Percentiles rank a stretch among this genome's conserved stretches.
Evolutionary conservation across 1,139 yeast species (phyloP).

Genomic region (Debaryomyces sp.): DNA sequence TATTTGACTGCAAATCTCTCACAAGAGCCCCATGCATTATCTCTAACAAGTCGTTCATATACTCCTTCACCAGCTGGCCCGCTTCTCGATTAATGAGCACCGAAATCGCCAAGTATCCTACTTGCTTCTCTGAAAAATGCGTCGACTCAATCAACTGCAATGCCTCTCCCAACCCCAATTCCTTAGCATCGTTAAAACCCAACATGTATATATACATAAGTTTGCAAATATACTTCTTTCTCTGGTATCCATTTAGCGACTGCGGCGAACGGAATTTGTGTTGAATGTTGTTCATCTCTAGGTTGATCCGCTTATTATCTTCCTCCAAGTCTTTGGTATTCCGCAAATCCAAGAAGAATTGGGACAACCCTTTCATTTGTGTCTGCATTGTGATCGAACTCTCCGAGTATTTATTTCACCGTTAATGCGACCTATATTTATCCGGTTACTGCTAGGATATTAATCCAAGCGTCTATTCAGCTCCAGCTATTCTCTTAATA

Average conservation of each 20-base stretch:
- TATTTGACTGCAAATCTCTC: conserved; percentile 49
- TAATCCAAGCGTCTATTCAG: background rate
- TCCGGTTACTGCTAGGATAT: background rate
- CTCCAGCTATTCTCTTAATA: background rate
- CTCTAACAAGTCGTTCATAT: conserved; percentile 42
- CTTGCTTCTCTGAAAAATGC: conserved; percentile 72
- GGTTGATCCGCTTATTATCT: conserved; percentile 74
- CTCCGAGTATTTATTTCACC: background rate
- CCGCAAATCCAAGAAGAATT: conserved; percentile 85
- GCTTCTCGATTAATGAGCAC: conserved; percentile 50
- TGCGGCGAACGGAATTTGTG: conserved; percentile 57
- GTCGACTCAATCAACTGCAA: conserved; percentile 58
- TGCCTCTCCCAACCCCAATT: conserved; percentile 71
- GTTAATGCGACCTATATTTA: background rate
- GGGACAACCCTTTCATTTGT: conserved; percentile 65
- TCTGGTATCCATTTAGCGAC: conserved; percentile 68
- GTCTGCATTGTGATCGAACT: conserved; percentile 23
- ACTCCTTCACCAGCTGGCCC: conserved; percentile 19
- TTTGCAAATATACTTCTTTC: conserved; percentile 86
- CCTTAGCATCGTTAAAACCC: conserved; percentile 56
- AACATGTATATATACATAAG: conserved; percentile 68
- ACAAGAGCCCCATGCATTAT: conserved; percentile 40
- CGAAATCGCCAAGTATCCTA: conserved; percentile 78
- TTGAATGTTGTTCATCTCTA: conserved; percentile 82
- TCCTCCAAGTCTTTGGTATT: conserved; percentile 71